Base-by-base conservation (phyloP, 2,329 filamentous ascomycete species). In the Teratosphaeria zuluensis region DNA sequence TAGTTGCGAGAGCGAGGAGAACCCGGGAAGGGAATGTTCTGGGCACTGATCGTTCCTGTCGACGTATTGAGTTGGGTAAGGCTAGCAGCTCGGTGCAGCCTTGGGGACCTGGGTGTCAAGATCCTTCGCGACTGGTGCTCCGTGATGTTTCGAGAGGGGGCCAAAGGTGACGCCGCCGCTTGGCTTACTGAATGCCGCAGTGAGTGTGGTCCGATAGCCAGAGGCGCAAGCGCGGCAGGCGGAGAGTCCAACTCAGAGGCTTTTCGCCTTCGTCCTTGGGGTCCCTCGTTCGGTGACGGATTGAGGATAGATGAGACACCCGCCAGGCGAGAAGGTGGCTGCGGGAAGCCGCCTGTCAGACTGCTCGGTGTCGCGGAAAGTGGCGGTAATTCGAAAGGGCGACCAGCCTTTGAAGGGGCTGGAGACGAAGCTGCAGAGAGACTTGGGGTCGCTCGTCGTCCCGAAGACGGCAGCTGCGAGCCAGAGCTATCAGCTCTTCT, bases 31-130 rank as follows among this genome's bases (percentile, higher is more conserved):
- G 80, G 79, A 4, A 76, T 75, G 59, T 76, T 73, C 53, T 79
- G 75, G 7, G 78, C 77, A 68, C 78, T 76, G 53, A 79, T 77
- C 1, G 76, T 78, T 28, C 74, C 76, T 19, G 76, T 77, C 0
- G 62, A 70, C 33, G 72, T 72, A 53, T 74, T 74, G 38, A 79
- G 65, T 69, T 72, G 57, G 33, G 77, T 76, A 12, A 81, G 66
- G 64, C 80, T 84, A 19, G 78, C 74, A 30, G 80, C 75, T 61
- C 83, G 79, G 57, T 75, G 74, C 48, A 78, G 56, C 4, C 68
- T 72, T 9, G 83, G 83, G 9, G 84, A 85, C 62, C 79, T 77
- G 0, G 84, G 82, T 11, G 81, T 84, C 61, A 84, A 67, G n/a
- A 83, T 78, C 35, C 79, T 78, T 62, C 82, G 53, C 8, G 35